These are phyloP conservation scores for Penicillium ucsense DNA, from an alignment of 495 filamentous ascomycete genomes.

Conservation along the genomic window DNA sequence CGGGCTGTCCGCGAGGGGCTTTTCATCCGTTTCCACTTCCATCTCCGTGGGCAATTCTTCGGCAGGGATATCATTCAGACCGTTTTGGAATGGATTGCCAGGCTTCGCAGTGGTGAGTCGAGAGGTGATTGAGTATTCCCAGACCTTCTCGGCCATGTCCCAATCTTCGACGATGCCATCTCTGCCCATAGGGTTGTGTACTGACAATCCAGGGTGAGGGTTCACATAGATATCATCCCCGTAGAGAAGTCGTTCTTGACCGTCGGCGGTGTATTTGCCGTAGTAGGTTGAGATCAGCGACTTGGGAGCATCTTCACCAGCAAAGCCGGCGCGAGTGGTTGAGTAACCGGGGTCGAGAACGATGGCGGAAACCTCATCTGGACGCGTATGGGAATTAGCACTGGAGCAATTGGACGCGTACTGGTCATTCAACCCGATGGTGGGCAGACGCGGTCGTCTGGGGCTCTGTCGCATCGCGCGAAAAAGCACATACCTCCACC, in stretches of 20 bases:
- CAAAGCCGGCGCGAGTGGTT: slow-evolving; percentile 86
- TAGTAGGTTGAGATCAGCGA: slow-evolving; percentile 84
- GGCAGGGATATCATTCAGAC: slow-evolving; percentile 55
- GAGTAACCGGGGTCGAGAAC: slow-evolving; percentile 92
- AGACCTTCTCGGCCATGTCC: slow-evolving; percentile 81
- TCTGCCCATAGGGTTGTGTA: slow-evolving; percentile 80
- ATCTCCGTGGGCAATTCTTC: slow-evolving; percentile 56
- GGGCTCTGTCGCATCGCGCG: slow-evolving; percentile 6
- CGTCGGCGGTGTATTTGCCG: slow-evolving; percentile 48
- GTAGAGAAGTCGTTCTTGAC: slow-evolving; percentile 54
- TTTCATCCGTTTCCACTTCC: slow-evolving; percentile 64
- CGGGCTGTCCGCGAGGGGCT: slow-evolving; percentile 77
- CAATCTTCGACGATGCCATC: slow-evolving; percentile 94
- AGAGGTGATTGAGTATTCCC: slow-evolving; percentile 80
- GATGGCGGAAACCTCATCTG: slow-evolving; percentile 94
- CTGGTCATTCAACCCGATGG: too few species aligned
- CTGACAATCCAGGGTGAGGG: slow-evolving; percentile 62
- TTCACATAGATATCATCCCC: slow-evolving; percentile 81
- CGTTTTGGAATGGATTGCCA: slow-evolving; percentile 58
- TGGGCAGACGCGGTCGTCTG: too few species aligned
- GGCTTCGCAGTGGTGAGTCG: slow-evolving; percentile 59
- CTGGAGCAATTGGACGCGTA: too few species aligned
- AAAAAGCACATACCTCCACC: slow-evolving; percentile 58
- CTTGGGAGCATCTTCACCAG: slow-evolving; percentile 95
- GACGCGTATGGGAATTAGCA: neutral